Conservation (phyloP, 768 basidiomycete genomes). For the Neoboletus brunneissimus region DNA sequence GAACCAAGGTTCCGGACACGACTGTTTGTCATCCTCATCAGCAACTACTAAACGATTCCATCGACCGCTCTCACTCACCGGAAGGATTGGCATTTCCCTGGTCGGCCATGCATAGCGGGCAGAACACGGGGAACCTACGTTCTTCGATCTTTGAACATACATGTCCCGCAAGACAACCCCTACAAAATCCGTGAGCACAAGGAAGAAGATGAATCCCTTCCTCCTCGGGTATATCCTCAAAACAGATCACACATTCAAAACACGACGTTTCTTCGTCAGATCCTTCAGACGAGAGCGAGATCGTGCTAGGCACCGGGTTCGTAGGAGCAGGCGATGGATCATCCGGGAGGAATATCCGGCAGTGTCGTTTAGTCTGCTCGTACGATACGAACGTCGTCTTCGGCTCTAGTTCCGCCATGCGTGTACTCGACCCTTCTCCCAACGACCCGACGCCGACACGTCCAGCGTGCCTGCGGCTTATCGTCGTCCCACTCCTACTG, state of each 20-base stretch:
- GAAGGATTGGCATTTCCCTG: constrained; percentile 27
- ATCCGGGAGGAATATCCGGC: constrained; percentile 25
- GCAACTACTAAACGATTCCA: neutral
- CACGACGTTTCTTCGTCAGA: constrained; percentile 5
- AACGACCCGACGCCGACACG: neutral
- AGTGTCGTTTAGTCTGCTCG: constrained; percentile 25
- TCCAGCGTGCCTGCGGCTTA: neutral
- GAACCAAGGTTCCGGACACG: constrained; percentile 36
- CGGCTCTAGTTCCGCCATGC: neutral
- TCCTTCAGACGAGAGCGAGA: neutral
- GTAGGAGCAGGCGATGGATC: constrained; percentile 3
- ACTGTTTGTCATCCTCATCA: constrained; percentile 28
- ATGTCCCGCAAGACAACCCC: constrained; percentile 46
- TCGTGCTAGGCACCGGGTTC: neutral
- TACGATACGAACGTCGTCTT: constrained; percentile 7
- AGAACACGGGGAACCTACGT: constrained; percentile 54
- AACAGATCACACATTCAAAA: constrained; percentile 57
- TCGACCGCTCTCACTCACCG: constrained; percentile 20
- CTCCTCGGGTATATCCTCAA: constrained; percentile 44
- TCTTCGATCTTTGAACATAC: constrained; percentile 47
- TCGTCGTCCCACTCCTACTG: neutral
- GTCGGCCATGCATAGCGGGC: constrained; percentile 52
- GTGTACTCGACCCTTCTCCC: constrained; percentile 8
- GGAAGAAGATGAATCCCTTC: constrained; percentile 37
- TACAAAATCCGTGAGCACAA: constrained; percentile 56